phyloP scores from a whole-genome alignment of 2,329 filamentous ascomycete genomes.

The Boeremia exigua region DNA sequence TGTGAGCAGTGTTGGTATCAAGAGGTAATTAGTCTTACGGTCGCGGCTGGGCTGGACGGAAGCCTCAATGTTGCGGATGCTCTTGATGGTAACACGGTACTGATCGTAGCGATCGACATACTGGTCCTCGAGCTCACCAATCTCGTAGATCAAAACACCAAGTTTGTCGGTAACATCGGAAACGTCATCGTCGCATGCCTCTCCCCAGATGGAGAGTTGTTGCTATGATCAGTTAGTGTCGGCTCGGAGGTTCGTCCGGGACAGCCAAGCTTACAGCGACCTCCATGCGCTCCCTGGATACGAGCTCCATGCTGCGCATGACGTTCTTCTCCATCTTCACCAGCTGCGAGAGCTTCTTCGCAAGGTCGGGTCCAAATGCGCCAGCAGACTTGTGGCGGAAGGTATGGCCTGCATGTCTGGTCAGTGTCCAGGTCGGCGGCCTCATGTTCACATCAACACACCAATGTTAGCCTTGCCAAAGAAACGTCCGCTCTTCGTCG shows the following conservation, averaged over 20 bases:
- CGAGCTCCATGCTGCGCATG: conserved; percentile 96
- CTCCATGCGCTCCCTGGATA: conserved; percentile 96
- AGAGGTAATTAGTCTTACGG: conserved; percentile 64
- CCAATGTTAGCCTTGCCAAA: conserved; percentile 87
- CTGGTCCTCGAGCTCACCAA: conserved; percentile 96
- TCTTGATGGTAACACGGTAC: conserved; percentile 99
- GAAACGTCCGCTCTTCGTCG: conserved; percentile 87
- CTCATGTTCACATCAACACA: conserved; percentile 52
- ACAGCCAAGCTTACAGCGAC: conserved; percentile 77
- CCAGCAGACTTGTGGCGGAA: conserved; percentile 77
- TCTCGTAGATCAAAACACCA: conserved; percentile 96
- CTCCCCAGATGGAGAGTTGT: conserved; percentile 99
- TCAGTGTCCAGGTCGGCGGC: neutral
- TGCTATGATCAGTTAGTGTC: conserved; percentile 63
- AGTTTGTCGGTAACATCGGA: conserved; percentile 99
- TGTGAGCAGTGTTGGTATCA: conserved; percentile 3
- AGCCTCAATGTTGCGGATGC: conserved; percentile 97
- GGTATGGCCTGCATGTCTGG: conserved; percentile 63
- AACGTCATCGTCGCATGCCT: conserved; percentile 93
- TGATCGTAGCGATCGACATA: conserved; percentile 99
- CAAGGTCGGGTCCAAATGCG: conserved; percentile 83
- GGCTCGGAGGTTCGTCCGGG: conserved; percentile 6
- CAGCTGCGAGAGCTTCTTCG: conserved; percentile 96
- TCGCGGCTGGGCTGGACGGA: conserved; percentile 98
- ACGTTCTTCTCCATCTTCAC: conserved; percentile 99